These are phyloP conservation scores for Fusarium camptoceras DNA, from an alignment of 2,329 filamentous ascomycete genomes.

Conservation along the genomic window DNA sequence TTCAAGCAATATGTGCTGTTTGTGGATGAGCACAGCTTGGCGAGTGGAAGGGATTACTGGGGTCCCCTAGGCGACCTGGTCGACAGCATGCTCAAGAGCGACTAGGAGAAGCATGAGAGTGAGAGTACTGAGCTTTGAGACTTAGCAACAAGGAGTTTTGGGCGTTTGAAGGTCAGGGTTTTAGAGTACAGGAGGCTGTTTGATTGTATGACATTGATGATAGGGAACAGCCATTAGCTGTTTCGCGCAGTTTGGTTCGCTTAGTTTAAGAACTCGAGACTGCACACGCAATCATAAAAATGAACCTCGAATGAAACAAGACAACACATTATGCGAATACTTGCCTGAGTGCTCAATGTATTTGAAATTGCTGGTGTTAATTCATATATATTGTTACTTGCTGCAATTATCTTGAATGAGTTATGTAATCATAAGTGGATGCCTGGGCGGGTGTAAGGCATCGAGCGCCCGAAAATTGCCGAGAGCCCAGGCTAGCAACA, in stretches of 20 bases:
- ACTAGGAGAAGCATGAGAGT: conserved; percentile 62
- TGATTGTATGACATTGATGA: conserved; percentile 41
- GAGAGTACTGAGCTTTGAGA: conserved; percentile 14
- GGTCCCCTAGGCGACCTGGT: conserved; percentile 94
- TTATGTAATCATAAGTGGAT: conserved; percentile 53
- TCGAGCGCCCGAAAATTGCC: conserved; percentile 57
- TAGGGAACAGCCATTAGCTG: conserved; percentile 17
- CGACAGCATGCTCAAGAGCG: conserved; percentile 96
- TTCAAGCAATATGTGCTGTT: conserved; percentile 99
- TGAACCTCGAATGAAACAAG: not conserved
- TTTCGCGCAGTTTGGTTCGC: conserved; percentile 1
- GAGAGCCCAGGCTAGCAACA: conserved; percentile 48
- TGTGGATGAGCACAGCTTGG: conserved; percentile 94
- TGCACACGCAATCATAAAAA: not conserved
- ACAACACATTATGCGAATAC: not conserved
- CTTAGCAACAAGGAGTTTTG: conserved; percentile 37
- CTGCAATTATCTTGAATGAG: not conserved
- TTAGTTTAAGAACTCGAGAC: not conserved
- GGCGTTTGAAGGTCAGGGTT: conserved; percentile 29
- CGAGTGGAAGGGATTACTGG: conserved; percentile 96
- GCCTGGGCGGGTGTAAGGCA: conserved; percentile 56
- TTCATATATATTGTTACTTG: not conserved
- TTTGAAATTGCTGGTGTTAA: not conserved
- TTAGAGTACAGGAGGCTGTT: conserved; percentile 23
- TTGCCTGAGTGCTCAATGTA: not conserved